Base-by-base conservation (phyloP, 331 rosid genomes). In the Saraca asoca region DNA sequence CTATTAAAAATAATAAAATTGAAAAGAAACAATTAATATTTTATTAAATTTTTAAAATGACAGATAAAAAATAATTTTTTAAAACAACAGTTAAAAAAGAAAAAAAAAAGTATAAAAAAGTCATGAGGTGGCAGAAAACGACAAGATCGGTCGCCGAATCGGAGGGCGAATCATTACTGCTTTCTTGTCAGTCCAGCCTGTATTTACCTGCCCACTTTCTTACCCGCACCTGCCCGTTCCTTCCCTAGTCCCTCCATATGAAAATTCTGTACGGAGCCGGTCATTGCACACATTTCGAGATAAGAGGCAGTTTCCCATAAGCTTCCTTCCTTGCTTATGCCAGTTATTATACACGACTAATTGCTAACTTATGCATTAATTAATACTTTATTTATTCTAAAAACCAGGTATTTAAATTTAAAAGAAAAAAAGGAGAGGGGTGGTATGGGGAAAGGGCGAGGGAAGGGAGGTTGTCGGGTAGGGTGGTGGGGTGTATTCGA, bases 91-190 rank as follows among this genome's bases (percentile, higher is more conserved):
- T n/a, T n/a, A n/a, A n/a, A n/a, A n/a, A n/a, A n/a, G n/a, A n/a
- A n/a, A n/a, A n/a, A n/a, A n/a, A n/a, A n/a, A n/a, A n/a, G n/a
- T n/a, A n/a, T n/a, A n/a, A n/a, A n/a, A n/a, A n/a, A n/a, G n/a
- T n/a, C n/a, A n/a, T 24, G 31, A 24, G 31, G 31, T 80, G 91
- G 85, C 76, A 9, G 7, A 64, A 81, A 69, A 84, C 90, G 98
- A 88, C 95, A 88, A 88, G 67, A 76, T 64, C 71, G 84, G 88
- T 85, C 87, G 90, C 95, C 88, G 84, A 81, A 91, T 62, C 81
- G 87, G 87, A 84, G 83, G 76, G 87, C 87, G 86, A 85, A 75
- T 88, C 80, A 91, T 88, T 84, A 79, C 70, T 79, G 84, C 85
- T 74, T 76, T 79, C 61, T 72, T 79, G 85, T 75, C 79, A 72